phyloP scores from a whole-genome alignment of 1,284 basidiomycete species.

The Leccinum pachyderme region DNA sequence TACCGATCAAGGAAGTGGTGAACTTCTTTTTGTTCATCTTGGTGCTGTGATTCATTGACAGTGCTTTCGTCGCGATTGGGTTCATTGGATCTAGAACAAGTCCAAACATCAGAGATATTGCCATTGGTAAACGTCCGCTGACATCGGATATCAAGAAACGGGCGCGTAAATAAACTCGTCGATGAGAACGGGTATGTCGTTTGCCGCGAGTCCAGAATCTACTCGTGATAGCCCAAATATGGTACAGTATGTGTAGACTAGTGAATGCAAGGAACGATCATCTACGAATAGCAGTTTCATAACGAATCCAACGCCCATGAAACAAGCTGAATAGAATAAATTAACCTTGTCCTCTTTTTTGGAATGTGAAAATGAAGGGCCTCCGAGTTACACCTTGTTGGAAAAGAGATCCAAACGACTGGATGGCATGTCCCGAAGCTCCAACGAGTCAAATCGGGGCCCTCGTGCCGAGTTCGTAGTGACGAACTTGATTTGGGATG shows the following conservation, averaged over 20 bases:
- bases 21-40: neutral
- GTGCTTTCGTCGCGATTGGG: neutral
- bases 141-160: neutral
- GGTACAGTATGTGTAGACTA: neutral
- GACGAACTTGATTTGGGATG: neutral
- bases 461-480: neutral
- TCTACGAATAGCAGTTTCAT: neutral
- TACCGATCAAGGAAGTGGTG: neutral
- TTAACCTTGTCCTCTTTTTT: neutral
- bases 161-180: neutral
- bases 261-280: neutral
- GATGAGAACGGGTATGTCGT: neutral
- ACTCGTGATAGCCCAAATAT: neutral
- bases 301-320: neutral
- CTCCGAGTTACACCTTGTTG: constrained; percentile 3
- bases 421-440: neutral
- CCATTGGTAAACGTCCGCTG: neutral
- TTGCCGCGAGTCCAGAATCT: neutral
- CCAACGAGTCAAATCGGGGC: neutral
- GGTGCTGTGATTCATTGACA: neutral
- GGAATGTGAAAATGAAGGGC: neutral
- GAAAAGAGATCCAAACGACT: neutral
- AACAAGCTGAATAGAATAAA: neutral
- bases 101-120: neutral
- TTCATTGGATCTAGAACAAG: neutral